phyloP scores from a whole-genome alignment of 1,284 basidiomycete genomes.

The Flammula alnicola region DNA sequence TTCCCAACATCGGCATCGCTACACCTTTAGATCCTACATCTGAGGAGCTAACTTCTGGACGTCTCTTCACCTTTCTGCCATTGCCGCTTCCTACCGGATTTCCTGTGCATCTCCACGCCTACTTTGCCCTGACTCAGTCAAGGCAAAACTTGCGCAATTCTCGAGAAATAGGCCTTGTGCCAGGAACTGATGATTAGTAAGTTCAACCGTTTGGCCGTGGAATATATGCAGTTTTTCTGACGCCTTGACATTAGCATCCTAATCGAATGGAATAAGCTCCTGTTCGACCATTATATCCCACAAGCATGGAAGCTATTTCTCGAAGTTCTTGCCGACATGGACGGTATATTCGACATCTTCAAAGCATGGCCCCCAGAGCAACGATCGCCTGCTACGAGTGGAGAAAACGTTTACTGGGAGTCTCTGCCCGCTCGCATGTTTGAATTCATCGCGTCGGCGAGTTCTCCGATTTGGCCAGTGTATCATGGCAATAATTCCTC shows the following conservation, averaged over 20 bases:
- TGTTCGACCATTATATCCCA: conserved; percentile 44
- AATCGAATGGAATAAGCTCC: conserved; percentile 44
- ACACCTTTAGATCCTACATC: conserved; percentile 27
- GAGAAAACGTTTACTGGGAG: conserved; percentile 43
- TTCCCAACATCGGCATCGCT: conserved; percentile 43
- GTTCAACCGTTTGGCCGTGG: no score
- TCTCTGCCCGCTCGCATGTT: conserved; percentile 32
- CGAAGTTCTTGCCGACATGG: conserved; percentile 29
- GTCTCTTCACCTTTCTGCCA: conserved; percentile 53
- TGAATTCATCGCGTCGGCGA: conserved; percentile 21
- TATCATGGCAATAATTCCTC: conserved; percentile 11
- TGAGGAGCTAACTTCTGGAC: conserved; percentile 29
- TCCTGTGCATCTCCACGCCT: conserved; percentile 48
- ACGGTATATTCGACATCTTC: conserved; percentile 33
- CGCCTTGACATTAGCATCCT: conserved; percentile 34
- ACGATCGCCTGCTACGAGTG: conserved; percentile 29
- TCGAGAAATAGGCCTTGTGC: conserved; percentile 43
- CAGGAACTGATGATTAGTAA: conserved; percentile 46
- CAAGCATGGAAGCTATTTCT: conserved; percentile 36
- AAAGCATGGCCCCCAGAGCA: conserved; percentile 41
- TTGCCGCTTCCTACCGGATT: conserved; percentile 51
- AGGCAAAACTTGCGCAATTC: conserved; percentile 50
- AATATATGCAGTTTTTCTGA: background rate
- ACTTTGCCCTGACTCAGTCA: conserved; percentile 51
- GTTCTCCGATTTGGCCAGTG: conserved; percentile 39